Evolutionary conservation across 805 yeast species (phyloP).

Genomic region (Sungouiella thailandica): DNA sequence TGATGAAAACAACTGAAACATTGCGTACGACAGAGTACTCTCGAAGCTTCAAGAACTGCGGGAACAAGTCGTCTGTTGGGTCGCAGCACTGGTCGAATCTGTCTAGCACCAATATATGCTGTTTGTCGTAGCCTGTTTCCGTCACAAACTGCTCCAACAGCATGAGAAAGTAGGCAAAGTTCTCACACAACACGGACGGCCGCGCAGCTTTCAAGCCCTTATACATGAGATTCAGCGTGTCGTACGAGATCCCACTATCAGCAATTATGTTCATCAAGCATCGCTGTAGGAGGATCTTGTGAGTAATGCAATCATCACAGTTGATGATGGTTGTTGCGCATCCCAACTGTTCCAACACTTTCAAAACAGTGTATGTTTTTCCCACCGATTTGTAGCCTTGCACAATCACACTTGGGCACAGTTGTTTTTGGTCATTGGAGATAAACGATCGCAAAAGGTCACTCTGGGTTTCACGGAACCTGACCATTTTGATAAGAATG

Average conservation of each 20-base stretch:
- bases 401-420: constrained; percentile 36
- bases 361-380: constrained; percentile 35
- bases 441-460: constrained; percentile 33
- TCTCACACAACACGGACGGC: constrained; percentile 34
- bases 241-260: constrained; percentile 27
- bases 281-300: constrained; percentile 36
- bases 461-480: constrained; percentile 29
- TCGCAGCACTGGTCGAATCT: constrained; percentile 45
- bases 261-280: constrained; percentile 33
- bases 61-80: constrained; percentile 33
- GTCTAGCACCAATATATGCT: constrained; percentile 44
- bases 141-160: constrained; percentile 36
- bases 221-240: constrained; percentile 17
- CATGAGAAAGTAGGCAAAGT: constrained; percentile 35
- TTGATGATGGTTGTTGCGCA: constrained; percentile 28
- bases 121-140: constrained; percentile 25
- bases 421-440: constrained; percentile 18
- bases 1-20: constrained; percentile 35
- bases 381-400: constrained; percentile 50
- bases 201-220: constrained; percentile 23
- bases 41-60: constrained; percentile 37
- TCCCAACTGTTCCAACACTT: constrained; percentile 24
- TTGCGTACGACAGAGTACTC: constrained; percentile 34
- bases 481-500: no score
- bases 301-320: constrained; percentile 43